Percentiles rank a stretch among this genome's conserved stretches.
These are phyloP conservation scores for Russula sp. DNA, from an alignment of 768 basidiomycete genomes.

Conservation along the genomic window DNA sequence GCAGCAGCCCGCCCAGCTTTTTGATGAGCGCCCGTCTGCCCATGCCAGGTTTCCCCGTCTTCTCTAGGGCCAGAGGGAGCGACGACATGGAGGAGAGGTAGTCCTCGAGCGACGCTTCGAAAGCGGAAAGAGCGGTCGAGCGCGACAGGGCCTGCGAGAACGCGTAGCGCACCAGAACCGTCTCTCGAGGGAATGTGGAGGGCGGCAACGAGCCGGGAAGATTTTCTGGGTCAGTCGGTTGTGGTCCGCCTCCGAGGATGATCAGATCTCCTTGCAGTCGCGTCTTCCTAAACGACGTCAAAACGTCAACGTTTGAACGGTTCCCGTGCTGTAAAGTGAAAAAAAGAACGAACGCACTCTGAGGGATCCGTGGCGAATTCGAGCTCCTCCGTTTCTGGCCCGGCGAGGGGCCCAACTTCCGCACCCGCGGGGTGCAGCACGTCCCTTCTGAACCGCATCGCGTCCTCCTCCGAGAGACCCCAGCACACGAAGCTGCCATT, in stretches of 20 bases:
- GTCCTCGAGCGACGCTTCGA: constrained; percentile 79
- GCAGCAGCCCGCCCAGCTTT: constrained; percentile 88
- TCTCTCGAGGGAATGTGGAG: constrained; percentile 56
- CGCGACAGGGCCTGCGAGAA: constrained; percentile 89
- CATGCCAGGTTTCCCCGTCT: constrained; percentile 81
- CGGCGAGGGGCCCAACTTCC: constrained; percentile 58
- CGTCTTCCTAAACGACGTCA: constrained; percentile 51
- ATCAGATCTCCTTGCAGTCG: constrained; percentile 89
- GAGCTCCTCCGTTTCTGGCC: constrained; percentile 81
- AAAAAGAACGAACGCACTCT: constrained; percentile 47
- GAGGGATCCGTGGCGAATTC: constrained; percentile 89
- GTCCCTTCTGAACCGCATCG: constrained; percentile 56
- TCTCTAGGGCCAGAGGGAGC: constrained; percentile 68
- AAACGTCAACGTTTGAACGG: neutral
- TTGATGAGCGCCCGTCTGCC: constrained; percentile 78
- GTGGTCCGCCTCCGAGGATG: constrained; percentile 68
- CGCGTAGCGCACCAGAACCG: constrained; percentile 81
- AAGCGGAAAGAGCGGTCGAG: constrained; percentile 78
- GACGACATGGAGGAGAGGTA: constrained; percentile 80
- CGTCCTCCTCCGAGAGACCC: constrained; percentile 77
- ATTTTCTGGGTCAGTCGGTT: constrained; percentile 48
- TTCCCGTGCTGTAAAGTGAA: neutral
- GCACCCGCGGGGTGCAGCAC: constrained; percentile 52
- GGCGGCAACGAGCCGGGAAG: constrained; percentile 42
- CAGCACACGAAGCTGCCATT: constrained; percentile 90